These are phyloP conservation scores for Ceratocystis alfenasii DNA, from an alignment of 2,329 filamentous ascomycete species.

Conservation along the genomic window DNA sequence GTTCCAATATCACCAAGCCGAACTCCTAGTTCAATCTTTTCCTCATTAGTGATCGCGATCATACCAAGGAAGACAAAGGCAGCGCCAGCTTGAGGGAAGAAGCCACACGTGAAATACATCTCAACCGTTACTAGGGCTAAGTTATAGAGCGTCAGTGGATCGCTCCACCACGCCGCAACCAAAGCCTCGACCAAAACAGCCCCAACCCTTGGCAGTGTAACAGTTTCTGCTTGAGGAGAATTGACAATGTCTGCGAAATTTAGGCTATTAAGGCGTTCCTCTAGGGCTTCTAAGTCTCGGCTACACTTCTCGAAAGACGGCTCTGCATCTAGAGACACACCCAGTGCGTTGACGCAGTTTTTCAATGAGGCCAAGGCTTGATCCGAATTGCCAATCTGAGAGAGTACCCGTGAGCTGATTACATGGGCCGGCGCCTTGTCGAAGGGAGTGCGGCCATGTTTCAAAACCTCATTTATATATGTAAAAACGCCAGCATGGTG, in stretches of 20 bases:
- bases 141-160: slow-evolving; percentile 61
- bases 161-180: slow-evolving; percentile 61
- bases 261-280: slow-evolving; percentile 47
- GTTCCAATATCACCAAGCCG: slow-evolving; percentile 53
- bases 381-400: slow-evolving; percentile 58
- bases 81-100: slow-evolving; percentile 57
- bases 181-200: slow-evolving; percentile 59
- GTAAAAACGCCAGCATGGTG: slow-evolving; percentile 55
- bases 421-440: slow-evolving; percentile 80
- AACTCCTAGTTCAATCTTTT: slow-evolving; percentile 55
- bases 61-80: slow-evolving; percentile 56
- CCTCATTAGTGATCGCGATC: slow-evolving; percentile 57
- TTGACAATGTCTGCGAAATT: slow-evolving; percentile 37
- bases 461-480: slow-evolving; percentile 58
- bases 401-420: slow-evolving; percentile 65
- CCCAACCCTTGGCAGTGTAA: slow-evolving; percentile 50
- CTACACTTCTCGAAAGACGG: slow-evolving; percentile 70
- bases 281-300: slow-evolving; percentile 52
- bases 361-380: slow-evolving; percentile 59
- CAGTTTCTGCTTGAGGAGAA: slow-evolving; percentile 31
- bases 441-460: slow-evolving; percentile 55
- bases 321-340: slow-evolving; percentile 50
- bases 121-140: slow-evolving; percentile 54
- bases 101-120: slow-evolving; percentile 50
- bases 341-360: slow-evolving; percentile 58